phyloP scores from a whole-genome alignment of 805 yeast genomes.

The Starmera amethionina region DNA sequence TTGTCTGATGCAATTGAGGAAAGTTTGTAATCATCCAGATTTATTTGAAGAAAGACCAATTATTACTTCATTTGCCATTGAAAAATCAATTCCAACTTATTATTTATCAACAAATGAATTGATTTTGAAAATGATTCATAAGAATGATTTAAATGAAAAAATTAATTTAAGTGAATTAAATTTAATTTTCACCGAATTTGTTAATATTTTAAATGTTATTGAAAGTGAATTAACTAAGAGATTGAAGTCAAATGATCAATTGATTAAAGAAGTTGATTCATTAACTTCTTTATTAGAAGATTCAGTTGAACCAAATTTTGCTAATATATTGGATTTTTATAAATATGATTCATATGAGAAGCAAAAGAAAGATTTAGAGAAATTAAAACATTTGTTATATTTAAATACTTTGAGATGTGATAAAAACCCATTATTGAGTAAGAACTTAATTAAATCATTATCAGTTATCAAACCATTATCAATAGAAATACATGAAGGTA shows the following conservation, averaged over 20 bases:
- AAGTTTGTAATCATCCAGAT: constrained; percentile 95
- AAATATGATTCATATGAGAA: constrained; percentile 42
- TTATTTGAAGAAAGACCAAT: constrained; percentile 93
- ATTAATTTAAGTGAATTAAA: constrained; percentile 53
- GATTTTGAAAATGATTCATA: constrained; percentile 24
- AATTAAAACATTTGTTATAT: constrained; percentile 46
- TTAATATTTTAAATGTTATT: constrained; percentile 29
- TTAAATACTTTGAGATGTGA: constrained; percentile 58
- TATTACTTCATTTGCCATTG: constrained; percentile 77
- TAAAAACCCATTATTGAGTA: constrained; percentile 59
- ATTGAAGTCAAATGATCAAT: constrained; percentile 37
- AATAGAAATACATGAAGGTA: constrained; percentile 2
- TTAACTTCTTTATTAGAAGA: constrained; percentile 29
- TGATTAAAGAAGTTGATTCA: constrained; percentile 33
- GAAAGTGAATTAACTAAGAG: constrained; percentile 32
- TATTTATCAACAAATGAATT: constrained; percentile 33
- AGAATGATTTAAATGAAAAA: constrained; percentile 14
- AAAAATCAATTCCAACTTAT: constrained; percentile 45
- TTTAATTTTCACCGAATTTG: constrained; percentile 42
- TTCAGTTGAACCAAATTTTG: constrained; percentile 18
- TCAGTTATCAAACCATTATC: constrained; percentile 23
- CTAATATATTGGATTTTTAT: constrained; percentile 44
- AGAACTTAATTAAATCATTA: constrained; percentile 38
- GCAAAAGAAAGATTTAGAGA: constrained; percentile 41
- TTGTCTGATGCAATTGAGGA: constrained; percentile 94